Evolutionary conservation across 2,329 filamentous ascomycete species (phyloP).

Genomic region (Scopulariopsis brevicaulis): DNA sequence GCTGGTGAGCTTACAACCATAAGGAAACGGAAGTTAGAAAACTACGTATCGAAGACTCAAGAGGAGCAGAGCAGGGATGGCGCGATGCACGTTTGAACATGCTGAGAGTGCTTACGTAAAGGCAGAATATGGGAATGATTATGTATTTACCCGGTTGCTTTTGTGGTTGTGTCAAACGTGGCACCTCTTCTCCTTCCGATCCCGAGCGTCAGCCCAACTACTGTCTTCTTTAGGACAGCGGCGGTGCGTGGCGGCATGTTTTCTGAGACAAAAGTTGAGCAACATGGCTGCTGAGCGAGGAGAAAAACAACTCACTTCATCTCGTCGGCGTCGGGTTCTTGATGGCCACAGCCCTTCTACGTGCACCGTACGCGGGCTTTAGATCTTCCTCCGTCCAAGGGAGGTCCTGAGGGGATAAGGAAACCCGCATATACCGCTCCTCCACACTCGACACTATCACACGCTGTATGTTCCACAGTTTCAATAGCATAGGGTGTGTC

Average conservation of each 20-base stretch:
- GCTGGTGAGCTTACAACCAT: conserved; percentile 7
- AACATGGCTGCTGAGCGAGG: background rate
- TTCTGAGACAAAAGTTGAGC: background rate
- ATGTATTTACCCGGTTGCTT: no score
- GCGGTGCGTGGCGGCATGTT: background rate
- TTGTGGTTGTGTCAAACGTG: no score
- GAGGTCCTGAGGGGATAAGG: background rate
- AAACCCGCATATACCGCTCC: background rate
- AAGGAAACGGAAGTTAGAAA: no score
- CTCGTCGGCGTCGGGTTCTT: background rate
- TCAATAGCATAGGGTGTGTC: background rate
- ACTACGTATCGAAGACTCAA: no score
- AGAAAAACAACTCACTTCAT: conserved; percentile 1
- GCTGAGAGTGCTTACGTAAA: no score
- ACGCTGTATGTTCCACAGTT: background rate
- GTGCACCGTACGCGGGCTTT: conserved; percentile 1
- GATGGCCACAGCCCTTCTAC: background rate
- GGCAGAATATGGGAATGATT: no score
- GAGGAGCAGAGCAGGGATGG: no score
- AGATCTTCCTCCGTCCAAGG: background rate
- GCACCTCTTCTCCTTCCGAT: background rate
- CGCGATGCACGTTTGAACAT: no score
- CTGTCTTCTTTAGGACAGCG: conserved; percentile 1
- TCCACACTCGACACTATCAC: background rate
- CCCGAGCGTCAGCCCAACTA: background rate